Evolutionary conservation across 106 monocot species (phyloP).

Genomic region (Amphibolis antarctica): DNA sequence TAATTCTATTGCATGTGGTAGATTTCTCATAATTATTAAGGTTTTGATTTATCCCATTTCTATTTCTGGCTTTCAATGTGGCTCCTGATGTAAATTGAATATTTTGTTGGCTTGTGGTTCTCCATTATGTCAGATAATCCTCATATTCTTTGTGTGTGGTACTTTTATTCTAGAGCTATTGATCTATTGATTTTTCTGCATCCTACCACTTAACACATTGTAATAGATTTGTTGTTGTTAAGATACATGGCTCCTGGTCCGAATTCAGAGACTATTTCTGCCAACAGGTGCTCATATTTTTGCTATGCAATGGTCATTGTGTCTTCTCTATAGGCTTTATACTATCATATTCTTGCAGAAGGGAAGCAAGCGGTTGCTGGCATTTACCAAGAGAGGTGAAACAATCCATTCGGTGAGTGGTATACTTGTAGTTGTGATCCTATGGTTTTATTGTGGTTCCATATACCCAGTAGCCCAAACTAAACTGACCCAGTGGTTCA

Average conservation of each 20-base stretch:
- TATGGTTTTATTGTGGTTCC: not conserved
- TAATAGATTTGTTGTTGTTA: slow-evolving; percentile 6
- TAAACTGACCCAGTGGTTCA: too few species aligned
- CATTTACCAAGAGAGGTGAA: slow-evolving; percentile 9
- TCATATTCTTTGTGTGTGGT: too few species aligned
- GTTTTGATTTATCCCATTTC: not conserved
- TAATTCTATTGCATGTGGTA: too few species aligned
- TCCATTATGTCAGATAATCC: too few species aligned
- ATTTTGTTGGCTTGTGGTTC: too few species aligned
- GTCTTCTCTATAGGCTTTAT: not conserved
- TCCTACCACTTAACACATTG: not conserved
- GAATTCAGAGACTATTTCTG: slow-evolving; percentile 10
- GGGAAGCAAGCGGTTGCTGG: slow-evolving; percentile 6
- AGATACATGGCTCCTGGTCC: slow-evolving; percentile 7
- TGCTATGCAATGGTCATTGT: not conserved
- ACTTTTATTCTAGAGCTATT: too few species aligned
- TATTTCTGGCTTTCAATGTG: not conserved
- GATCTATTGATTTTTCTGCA: too few species aligned
- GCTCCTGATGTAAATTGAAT: not conserved
- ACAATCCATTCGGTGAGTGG: slow-evolving; percentile 8
- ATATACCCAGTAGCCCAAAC: not conserved
- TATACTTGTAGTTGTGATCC: not conserved
- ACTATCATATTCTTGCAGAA: slow-evolving; percentile 2
- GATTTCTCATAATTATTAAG: not conserved
- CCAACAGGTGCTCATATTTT: slow-evolving; percentile 5